Base-by-base conservation (phyloP, 352 stramenopile genomes). In the Pythium monospermum region DNA sequence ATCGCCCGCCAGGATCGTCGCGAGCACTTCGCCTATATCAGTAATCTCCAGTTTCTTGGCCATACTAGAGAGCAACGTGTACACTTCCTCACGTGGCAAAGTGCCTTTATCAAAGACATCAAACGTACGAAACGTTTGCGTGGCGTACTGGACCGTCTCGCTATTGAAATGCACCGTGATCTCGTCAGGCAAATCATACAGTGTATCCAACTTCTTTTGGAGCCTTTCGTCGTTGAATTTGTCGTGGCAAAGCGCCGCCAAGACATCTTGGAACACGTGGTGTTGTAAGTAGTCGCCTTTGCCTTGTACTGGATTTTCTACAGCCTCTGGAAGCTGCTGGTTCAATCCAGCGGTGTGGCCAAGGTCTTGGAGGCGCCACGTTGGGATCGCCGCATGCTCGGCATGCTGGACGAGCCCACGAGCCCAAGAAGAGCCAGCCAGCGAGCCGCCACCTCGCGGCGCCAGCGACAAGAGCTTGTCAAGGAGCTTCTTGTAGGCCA, bases 101-200 rank as follows among this genome's bases (percentile, higher is more conserved):
- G 58, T 38, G 8, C 71, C 71, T 4, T 44, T 41, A 28, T 82
- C 64, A 23, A 73, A 68, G 16, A 78, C 61, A 37, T 76, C 68
- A 38, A 82, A 82, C 23, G 63, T 61, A 6, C 40, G 62, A 43
- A 76, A 82, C 19, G 65, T 68, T n/a, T 60, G 61, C 6, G 57
- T 59, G 30, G 78, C 47, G 15, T 66, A 37, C 2, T 25, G 35
- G 11, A 82, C 30, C 16, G 59, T 71, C 10, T 72, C 60, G 12
- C 38, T 23, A 21, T 58, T 58, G 18, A 82, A 76, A n/a, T 61
- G 59, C 2, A 40, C 44, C 4, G 55, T 28, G 21, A 79, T 12
- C 6, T 63, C 62, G 11, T 58, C 43, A 0, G 71, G 61, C 10
- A 78, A 40, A 3, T 49, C 27, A 50, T 82, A 82, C 18, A 53